Percentiles rank a stretch among this genome's conserved stretches.
These are phyloP conservation scores for Pisolithus tinctorius DNA, from an alignment of 768 basidiomycete species.

Conservation along the genomic window DNA sequence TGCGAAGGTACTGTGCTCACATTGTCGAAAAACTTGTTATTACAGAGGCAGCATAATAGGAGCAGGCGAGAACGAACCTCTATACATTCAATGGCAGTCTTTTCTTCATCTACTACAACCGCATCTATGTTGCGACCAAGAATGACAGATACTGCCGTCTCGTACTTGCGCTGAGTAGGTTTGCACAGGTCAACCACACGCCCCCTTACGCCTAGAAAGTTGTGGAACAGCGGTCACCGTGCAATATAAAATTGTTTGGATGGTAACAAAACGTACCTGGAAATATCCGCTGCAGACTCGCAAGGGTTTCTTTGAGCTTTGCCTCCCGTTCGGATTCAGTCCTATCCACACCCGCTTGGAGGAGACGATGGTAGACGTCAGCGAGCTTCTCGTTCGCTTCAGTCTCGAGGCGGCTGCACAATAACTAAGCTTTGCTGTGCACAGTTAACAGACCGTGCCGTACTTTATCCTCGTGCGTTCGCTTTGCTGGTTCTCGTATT, in stretches of 20 bases:
- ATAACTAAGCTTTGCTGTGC: background rate
- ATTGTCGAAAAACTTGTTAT: background rate
- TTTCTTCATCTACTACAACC: constrained; percentile 94
- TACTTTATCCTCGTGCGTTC: constrained; percentile 78
- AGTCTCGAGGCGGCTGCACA: constrained; percentile 72
- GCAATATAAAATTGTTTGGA: background rate
- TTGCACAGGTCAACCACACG: constrained; percentile 93
- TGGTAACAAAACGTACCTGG: constrained; percentile 45
- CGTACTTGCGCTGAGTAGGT: constrained; percentile 88
- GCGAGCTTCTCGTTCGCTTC: constrained; percentile 91
- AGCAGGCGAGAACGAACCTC: constrained; percentile 48
- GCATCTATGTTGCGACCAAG: constrained; percentile 94
- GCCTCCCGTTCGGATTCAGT: constrained; percentile 81
- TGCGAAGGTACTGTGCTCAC: constrained; percentile 77
- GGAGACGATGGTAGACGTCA: constrained; percentile 72
- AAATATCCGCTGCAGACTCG: constrained; percentile 82
- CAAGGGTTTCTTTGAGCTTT: constrained; percentile 79
- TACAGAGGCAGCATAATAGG: background rate
- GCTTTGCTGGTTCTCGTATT: constrained; percentile 79
- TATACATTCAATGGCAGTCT: constrained; percentile 95
- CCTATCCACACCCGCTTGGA: constrained; percentile 86
- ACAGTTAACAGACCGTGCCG: constrained; percentile 18
- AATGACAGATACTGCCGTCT: constrained; percentile 84
- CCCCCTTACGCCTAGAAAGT: constrained; percentile 74
- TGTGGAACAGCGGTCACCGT: background rate